These are phyloP conservation scores for Blastobotrys buckinghamii DNA, from an alignment of 1,139 yeast genomes.

Conservation along the genomic window DNA sequence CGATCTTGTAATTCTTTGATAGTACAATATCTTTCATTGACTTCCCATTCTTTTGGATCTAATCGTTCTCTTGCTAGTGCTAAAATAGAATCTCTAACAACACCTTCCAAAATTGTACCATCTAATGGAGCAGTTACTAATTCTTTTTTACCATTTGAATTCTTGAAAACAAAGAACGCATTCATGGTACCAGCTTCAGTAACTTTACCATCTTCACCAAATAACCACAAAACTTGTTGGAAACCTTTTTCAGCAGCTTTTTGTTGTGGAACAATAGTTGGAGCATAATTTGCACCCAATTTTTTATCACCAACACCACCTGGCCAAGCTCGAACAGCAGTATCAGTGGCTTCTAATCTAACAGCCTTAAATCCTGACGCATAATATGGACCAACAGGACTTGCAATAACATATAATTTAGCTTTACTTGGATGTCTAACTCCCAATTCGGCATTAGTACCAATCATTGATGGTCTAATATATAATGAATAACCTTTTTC, in stretches of 20 bases:
- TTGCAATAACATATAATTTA: constrained; percentile 73
- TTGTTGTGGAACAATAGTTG: constrained; percentile 82
- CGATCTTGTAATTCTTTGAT: constrained; percentile 74
- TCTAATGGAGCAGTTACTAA: constrained; percentile 94
- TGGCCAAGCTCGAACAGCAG: constrained; percentile 98
- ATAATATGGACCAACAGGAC: constrained; percentile 91
- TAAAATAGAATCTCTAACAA: constrained; percentile 86
- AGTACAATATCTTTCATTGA: constrained; percentile 76
- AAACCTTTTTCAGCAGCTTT: constrained; percentile 86
- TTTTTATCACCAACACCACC: constrained; percentile 96
- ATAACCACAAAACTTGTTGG: constrained; percentile 94
- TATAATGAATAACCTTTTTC: constrained; percentile 87
- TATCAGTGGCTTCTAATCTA: constrained; percentile 85
- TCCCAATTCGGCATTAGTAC: constrained; percentile 82
- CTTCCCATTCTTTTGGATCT: constrained; percentile 65
- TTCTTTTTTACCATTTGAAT: constrained; percentile 72
- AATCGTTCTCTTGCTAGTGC: constrained; percentile 69
- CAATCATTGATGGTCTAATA: constrained; percentile 90
- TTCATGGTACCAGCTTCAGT: constrained; percentile 99
- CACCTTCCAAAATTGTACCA: constrained; percentile 96
- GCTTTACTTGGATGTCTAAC: constrained; percentile 79
- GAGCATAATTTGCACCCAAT: constrained; percentile 97
- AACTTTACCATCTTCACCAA: constrained; percentile 81
- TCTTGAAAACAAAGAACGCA: constrained; percentile 76
- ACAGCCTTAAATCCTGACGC: constrained; percentile 94